Evolutionary conservation across 805 yeast genomes (phyloP).

Genomic region (Candida krabiensis): DNA sequence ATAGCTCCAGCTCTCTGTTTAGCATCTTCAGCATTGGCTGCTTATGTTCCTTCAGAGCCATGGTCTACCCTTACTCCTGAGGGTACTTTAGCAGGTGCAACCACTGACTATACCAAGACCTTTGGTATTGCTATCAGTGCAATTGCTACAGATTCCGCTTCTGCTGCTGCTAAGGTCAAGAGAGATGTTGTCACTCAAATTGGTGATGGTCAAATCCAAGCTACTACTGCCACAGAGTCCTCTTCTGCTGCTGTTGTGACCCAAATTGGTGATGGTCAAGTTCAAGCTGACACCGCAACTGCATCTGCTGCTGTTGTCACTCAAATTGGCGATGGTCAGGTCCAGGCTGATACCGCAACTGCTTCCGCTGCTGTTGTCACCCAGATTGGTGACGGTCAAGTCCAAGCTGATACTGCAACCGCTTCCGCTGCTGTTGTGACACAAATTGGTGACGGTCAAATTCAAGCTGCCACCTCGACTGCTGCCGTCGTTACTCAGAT

Average conservation of each 20-base stretch:
- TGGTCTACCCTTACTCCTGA: slow-evolving; percentile 74
- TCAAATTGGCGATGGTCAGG: too few relatives aligned
- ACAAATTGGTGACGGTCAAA: slow-evolving; percentile 49
- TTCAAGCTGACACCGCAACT: slow-evolving; percentile 23
- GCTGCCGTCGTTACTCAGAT: slow-evolving; percentile 35
- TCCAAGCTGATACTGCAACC: slow-evolving; percentile 39
- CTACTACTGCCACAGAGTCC: slow-evolving; percentile 36
- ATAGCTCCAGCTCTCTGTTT: slow-evolving; percentile 39
- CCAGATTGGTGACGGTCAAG: slow-evolving; percentile 51
- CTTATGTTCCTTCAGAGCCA: slow-evolving; percentile 64
- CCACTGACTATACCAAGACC: slow-evolving; percentile 52
- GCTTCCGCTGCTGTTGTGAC: slow-evolving; percentile 32
- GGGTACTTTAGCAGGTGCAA: slow-evolving; percentile 51
- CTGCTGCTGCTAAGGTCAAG: slow-evolving; percentile 32
- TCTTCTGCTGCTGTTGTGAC: slow-evolving; percentile 20
- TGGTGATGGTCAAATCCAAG: slow-evolving; percentile 43
- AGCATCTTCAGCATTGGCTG: slow-evolving; percentile 53
- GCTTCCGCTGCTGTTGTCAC: slow-evolving; percentile 25
- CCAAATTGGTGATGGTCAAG: slow-evolving; percentile 30
- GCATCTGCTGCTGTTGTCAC: slow-evolving; percentile 14
- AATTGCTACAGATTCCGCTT: slow-evolving; percentile 34
- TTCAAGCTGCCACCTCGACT: slow-evolving; percentile 36
- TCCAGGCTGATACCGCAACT: slow-evolving; percentile 42
- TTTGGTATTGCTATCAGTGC: slow-evolving; percentile 73
- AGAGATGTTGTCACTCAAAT: slow-evolving; percentile 41